Percentiles rank a stretch among this genome's conserved stretches.
phyloP scores from a whole-genome alignment of 140 eudicot genomes.

The Ambrosia hybrid region DNA sequence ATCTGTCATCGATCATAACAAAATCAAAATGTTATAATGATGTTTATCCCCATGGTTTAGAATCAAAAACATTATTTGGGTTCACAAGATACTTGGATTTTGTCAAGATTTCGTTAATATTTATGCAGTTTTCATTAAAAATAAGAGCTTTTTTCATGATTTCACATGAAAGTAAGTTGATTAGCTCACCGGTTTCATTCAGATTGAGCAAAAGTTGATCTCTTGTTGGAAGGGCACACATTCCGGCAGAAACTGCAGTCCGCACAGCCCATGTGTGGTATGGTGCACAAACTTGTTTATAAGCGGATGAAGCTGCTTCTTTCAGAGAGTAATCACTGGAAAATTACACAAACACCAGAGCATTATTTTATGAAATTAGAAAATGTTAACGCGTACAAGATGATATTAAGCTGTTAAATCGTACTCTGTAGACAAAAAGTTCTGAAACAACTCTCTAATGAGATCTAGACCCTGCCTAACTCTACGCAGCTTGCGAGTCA shows the following conservation, averaged over 20 bases:
- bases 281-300: constrained; percentile 82
- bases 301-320: constrained; percentile 93
- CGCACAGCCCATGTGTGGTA: constrained; percentile 97
- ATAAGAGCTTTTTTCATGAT: no score
- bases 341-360: constrained; percentile 17
- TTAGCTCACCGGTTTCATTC: not conserved
- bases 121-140: no score
- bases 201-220: not conserved
- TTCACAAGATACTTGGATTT: no score
- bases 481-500: constrained; percentile 85
- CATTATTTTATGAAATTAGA: constrained; percentile 7
- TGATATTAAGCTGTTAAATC: no score
- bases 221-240: constrained; percentile 89
- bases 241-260: constrained; percentile 92
- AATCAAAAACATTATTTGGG: not conserved
- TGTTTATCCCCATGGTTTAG: not conserved
- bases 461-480: constrained; percentile 96
- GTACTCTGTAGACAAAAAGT: constrained; percentile 68
- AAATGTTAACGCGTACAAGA: no score
- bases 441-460: constrained; percentile 62
- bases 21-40: not conserved
- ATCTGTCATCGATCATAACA: constrained; percentile 30
- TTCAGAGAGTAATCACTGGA: constrained; percentile 57
- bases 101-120: no score
- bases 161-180: not conserved